Base-by-base conservation (phyloP, 768 basidiomycete species). In the Trametes cinnabarina region DNA sequence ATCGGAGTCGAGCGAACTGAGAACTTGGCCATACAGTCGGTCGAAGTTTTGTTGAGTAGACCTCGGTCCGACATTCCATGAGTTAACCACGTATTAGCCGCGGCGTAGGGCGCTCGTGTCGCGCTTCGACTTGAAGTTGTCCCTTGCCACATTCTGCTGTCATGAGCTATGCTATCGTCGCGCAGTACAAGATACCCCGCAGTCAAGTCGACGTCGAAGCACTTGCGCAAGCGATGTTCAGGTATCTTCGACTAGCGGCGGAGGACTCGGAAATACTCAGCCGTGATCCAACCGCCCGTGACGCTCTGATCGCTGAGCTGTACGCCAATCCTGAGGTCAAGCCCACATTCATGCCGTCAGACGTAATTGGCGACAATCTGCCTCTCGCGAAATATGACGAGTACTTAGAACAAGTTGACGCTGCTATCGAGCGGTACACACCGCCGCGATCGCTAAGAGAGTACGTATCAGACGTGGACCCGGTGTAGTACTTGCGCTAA, bases 201-300 rank as follows among this genome's bases (percentile, higher is more conserved):
- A 5, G 5, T 1, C 2, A 39, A 39, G 37, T 15, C 9, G 37
- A 39, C 7, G 37, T 39, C 15, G 37, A 39, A 8, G 1, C 10
- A 15, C 37, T 39, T 15, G 15, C 15, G 17, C 9, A 8, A n/a
- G 2, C 9, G 37, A 10, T 39, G 10, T 39, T 43, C 37, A 40
- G 32, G 51, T 51, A 51, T 30, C 17, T 41, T 30, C 23, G 19
- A 14, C 4, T 42, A 3, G 4, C 23, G 4, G 14, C 39, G 8
- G 51, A 51, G 51, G 51, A 51, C 15, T 8, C 39, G 25, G 51
- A 51, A 17, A 34, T 51, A 14, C 51, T 51, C 15, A 40, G 39
- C 51, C 39, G n/a, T 15, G 51, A 51, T 41, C 51, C 51, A 1
- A 26, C 51, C 19, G 14, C 8, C 19, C 37, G 51, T 32, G 51